Percentiles rank a stretch among this genome's conserved stretches.
These are phyloP conservation scores for Candida krabiensis DNA, from an alignment of 805 yeast genomes.

Conservation along the genomic window DNA sequence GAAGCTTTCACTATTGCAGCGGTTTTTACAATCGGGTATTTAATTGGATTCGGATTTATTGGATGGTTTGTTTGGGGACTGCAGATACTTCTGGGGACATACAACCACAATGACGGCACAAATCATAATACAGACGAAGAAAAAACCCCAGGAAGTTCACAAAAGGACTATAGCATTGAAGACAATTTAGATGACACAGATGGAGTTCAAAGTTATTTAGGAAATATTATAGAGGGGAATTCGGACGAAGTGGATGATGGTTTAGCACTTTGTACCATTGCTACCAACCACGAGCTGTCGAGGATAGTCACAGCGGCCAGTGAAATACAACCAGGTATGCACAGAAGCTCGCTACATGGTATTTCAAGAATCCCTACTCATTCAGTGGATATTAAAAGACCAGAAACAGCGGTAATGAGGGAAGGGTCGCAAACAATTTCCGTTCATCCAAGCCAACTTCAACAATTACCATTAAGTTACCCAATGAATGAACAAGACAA, in stretches of 20 bases:
- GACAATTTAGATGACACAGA: not conserved
- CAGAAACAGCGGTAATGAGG: too few species aligned
- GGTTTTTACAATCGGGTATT: conserved; percentile 66
- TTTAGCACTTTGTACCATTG: conserved; percentile 19
- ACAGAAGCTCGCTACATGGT: not conserved
- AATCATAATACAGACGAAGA: conserved; percentile 20
- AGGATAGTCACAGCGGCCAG: conserved; percentile 6
- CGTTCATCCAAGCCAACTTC: too few species aligned
- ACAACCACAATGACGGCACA: conserved; percentile 13
- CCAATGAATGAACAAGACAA: not conserved
- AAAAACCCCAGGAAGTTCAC: conserved; percentile 6
- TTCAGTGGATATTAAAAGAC: not conserved
- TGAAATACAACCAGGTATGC: not conserved
- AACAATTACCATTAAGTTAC: too few species aligned
- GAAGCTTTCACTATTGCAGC: conserved; percentile 76
- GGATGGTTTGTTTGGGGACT: conserved; percentile 48
- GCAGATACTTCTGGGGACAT: conserved; percentile 35
- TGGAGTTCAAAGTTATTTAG: not conserved
- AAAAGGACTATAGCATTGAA: not conserved
- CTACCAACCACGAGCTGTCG: conserved; percentile 22
- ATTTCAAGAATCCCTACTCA: not conserved
- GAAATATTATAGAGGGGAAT: not conserved
- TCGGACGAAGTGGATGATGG: conserved; percentile 30
- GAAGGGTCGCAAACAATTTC: too few species aligned
- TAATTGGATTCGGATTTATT: conserved; percentile 49